Conservation (phyloP, 768 basidiomycete genomes). For the Antrodiella citrinella region DNA sequence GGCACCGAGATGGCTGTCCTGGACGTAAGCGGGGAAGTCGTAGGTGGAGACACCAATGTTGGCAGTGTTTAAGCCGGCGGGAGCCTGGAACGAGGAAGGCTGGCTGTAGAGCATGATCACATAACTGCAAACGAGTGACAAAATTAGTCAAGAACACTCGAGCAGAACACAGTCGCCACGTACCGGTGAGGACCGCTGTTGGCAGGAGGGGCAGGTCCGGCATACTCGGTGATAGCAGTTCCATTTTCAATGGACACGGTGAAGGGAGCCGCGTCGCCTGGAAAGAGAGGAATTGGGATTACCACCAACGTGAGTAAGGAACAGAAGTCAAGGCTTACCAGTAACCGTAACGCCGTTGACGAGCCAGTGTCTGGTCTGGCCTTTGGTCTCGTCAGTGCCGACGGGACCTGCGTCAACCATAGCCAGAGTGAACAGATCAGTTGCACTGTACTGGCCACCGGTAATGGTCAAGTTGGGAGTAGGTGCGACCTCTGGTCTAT, state of each 20-base stretch:
- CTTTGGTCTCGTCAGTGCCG: conserved; percentile 47
- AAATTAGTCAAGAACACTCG: conserved; percentile 1
- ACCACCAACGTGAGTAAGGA: neutral
- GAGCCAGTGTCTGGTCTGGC: conserved; percentile 76
- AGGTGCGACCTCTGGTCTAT: conserved; percentile 44
- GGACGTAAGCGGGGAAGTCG: conserved; percentile 49
- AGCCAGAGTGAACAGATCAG: too few species aligned
- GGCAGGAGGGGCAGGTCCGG: conserved; percentile 59
- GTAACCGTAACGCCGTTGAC: conserved; percentile 52
- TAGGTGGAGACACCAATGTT: conserved; percentile 46
- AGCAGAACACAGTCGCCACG: neutral
- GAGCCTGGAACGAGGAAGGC: conserved; percentile 53
- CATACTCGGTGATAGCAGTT: conserved; percentile 52
- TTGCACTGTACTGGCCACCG: conserved; percentile 42
- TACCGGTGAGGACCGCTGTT: conserved; percentile 74
- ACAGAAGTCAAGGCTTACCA: conserved; percentile 22
- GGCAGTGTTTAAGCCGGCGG: conserved; percentile 42
- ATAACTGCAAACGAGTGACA: conserved; percentile 38
- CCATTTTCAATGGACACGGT: conserved; percentile 41
- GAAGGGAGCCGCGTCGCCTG: conserved; percentile 4
- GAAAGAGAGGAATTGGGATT: neutral
- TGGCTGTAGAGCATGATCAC: conserved; percentile 59
- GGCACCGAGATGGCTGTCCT: conserved; percentile 49
- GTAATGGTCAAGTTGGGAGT: conserved; percentile 47
- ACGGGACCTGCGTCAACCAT: conserved; percentile 73